Evolutionary conservation across 2,329 filamentous ascomycete species (phyloP).

Genomic region (Fusarium sp.): DNA sequence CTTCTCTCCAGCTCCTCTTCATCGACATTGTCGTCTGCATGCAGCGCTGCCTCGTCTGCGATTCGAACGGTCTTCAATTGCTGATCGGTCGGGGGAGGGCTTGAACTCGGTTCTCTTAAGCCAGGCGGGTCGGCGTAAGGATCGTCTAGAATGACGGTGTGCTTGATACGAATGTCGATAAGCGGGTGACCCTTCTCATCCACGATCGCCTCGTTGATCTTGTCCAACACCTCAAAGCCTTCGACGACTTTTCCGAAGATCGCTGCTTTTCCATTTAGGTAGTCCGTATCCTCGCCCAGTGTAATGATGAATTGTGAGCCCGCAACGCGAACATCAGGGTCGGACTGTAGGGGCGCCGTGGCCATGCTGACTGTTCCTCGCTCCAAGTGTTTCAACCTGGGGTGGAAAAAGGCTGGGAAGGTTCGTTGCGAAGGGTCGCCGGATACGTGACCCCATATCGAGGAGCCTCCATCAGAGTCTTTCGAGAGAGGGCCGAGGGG

Average conservation of each 20-base stretch:
- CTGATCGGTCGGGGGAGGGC: slow-evolving; percentile 82
- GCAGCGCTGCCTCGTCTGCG: slow-evolving; percentile 85
- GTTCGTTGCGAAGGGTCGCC: slow-evolving; percentile 75
- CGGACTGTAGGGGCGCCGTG: slow-evolving; percentile 79
- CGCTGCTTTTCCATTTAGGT: slow-evolving; percentile 91
- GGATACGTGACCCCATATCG: slow-evolving; percentile 88
- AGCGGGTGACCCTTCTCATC: slow-evolving; percentile 88
- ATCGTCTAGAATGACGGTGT: slow-evolving; percentile 92
- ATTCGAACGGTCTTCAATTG: slow-evolving; percentile 94
- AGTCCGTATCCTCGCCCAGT: slow-evolving; percentile 88
- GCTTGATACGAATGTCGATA: slow-evolving; percentile 93
- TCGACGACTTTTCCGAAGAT: slow-evolving; percentile 97
- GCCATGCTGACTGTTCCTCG: slow-evolving; percentile 97
- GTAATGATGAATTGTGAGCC: slow-evolving; percentile 96
- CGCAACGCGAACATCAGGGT: slow-evolving; percentile 85
- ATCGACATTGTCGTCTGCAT: slow-evolving; percentile 76
- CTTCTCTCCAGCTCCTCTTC: slow-evolving; percentile 84
- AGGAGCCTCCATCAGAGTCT: slow-evolving; percentile 91
- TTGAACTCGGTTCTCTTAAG: slow-evolving; percentile 80
- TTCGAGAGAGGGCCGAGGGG: slow-evolving; percentile 87
- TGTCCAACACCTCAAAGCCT: slow-evolving; percentile 92
- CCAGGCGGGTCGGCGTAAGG: slow-evolving; percentile 86
- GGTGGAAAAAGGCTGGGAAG: slow-evolving; percentile 86
- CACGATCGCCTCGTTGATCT: slow-evolving; percentile 90
- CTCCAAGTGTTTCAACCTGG: slow-evolving; percentile 88